phyloP scores from a whole-genome alignment of 2,329 filamentous ascomycete species.

The Fusarium brevicatenulatum region DNA sequence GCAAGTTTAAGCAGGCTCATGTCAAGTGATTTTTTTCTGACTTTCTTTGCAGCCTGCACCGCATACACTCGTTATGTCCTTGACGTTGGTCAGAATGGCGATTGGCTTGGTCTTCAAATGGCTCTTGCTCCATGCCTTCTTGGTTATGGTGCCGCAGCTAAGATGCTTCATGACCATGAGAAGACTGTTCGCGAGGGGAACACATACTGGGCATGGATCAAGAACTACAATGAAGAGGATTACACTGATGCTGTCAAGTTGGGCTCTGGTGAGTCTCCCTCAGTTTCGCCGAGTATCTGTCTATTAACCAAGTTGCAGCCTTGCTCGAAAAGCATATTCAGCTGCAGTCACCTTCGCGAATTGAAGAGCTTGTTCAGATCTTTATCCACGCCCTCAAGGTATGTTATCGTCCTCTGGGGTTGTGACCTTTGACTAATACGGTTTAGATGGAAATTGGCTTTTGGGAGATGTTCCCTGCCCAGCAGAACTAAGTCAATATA shows the following conservation, averaged over 20 bases:
- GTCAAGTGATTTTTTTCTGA: neutral
- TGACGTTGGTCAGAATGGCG: conserved; percentile 86
- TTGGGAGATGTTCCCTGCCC: conserved; percentile 63
- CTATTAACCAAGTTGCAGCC: conserved; percentile 55
- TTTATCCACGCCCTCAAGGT: conserved; percentile 90
- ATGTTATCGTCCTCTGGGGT: conserved; percentile 32
- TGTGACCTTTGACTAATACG: neutral
- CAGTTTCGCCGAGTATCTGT: neutral
- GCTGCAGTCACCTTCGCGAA: conserved; percentile 76
- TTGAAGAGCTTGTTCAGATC: conserved; percentile 85
- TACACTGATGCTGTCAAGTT: conserved; percentile 77
- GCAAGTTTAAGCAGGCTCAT: conserved; percentile 52
- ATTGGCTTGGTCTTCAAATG: conserved; percentile 88
- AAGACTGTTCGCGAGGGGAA: conserved; percentile 73
- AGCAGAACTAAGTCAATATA: conserved; percentile 19
- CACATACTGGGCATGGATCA: conserved; percentile 89
- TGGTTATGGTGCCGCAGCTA: conserved; percentile 86
- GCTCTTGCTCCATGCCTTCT: conserved; percentile 87
- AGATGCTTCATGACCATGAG: conserved; percentile 71
- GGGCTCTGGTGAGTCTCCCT: conserved; percentile 68
- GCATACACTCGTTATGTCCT: conserved; percentile 88
- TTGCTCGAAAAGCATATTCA: conserved; percentile 79
- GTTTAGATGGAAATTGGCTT: conserved; percentile 64
- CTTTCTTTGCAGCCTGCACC: conserved; percentile 67
- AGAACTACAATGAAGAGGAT: conserved; percentile 86